These are phyloP conservation scores for Neurospora sp. DNA, from an alignment of 495 filamentous ascomycete genomes.

Conservation along the genomic window DNA sequence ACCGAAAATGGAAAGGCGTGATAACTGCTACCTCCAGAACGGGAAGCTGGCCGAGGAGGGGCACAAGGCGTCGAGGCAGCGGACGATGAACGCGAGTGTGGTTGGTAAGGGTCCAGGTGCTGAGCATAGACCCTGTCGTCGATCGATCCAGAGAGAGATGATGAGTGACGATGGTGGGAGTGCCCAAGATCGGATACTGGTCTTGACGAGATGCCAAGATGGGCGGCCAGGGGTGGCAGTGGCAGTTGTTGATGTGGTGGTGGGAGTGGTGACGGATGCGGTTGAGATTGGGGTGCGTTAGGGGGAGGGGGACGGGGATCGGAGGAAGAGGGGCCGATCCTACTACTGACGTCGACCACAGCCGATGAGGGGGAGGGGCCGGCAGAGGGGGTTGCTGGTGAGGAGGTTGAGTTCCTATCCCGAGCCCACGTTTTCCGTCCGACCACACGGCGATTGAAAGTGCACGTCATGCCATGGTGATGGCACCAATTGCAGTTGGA, in stretches of 20 bases:
- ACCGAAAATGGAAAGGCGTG: neutral
- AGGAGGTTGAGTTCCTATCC: neutral
- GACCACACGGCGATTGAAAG: slow-evolving; percentile 29
- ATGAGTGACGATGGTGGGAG: neutral
- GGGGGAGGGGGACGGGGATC: neutral
- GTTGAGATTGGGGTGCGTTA: neutral
- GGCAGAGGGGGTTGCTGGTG: neutral
- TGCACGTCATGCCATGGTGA: slow-evolving; percentile 40
- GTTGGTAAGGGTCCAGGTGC: neutral
- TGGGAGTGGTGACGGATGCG: neutral
- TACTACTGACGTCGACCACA: neutral
- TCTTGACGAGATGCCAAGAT: neutral
- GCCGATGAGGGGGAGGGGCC: neutral
- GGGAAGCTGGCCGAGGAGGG: neutral
- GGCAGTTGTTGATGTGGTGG: neutral
- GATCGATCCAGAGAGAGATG: neutral
- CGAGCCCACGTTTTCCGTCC: slow-evolving; percentile 20
- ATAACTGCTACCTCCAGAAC: neutral
- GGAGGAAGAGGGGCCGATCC: neutral
- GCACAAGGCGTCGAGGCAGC: neutral
- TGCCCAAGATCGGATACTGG: neutral
- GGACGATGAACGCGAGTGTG: neutral
- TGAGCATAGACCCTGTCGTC: neutral
- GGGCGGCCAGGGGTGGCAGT: neutral
- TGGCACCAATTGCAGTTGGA: slow-evolving; percentile 43